phyloP scores from a whole-genome alignment of 495 filamentous ascomycete genomes.

The Darksidea phi region DNA sequence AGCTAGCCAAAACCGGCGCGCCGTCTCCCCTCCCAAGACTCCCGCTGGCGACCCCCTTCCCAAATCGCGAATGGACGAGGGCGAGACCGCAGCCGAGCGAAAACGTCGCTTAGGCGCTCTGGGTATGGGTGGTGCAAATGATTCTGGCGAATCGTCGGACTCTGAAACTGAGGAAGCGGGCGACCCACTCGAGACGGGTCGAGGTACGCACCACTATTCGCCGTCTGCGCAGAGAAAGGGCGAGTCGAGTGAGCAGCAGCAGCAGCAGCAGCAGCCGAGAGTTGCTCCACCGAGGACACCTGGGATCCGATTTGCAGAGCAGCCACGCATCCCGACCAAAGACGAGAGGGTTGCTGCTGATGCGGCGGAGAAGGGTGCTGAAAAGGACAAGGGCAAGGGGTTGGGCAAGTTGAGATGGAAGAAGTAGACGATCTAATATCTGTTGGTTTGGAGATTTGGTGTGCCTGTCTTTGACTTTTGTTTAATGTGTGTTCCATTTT shows the following conservation, averaged over 20 bases:
- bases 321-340: slow-evolving; percentile 32
- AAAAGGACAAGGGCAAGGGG: slow-evolving; percentile 55
- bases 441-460: no score
- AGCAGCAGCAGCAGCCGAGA: slow-evolving; percentile 19
- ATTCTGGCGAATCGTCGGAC: slow-evolving; percentile 41
- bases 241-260: slow-evolving; percentile 38
- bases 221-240: slow-evolving; percentile 14
- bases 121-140: slow-evolving; percentile 60
- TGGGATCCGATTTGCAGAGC: slow-evolving; percentile 52
- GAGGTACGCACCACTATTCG: slow-evolving; percentile 23
- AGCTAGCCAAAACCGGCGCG: background rate
- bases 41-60: slow-evolving; percentile 21
- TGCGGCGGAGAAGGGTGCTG: slow-evolving; percentile 68
- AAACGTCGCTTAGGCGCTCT: slow-evolving; percentile 80
- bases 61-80: slow-evolving; percentile 48
- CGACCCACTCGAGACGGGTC: slow-evolving; percentile 22
- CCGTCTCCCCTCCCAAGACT: background rate
- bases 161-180: slow-evolving; percentile 52
- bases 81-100: slow-evolving; percentile 80
- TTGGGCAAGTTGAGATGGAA: slow-evolving; percentile 54
- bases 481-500: no score
- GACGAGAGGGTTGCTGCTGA: slow-evolving; percentile 58
- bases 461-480: no score
- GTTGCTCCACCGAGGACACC: slow-evolving; percentile 33
- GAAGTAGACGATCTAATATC: slow-evolving; percentile 7